Evolutionary conservation across 2,329 filamentous ascomycete species (phyloP), one percentile per base, ranked within the genome.

Genomic region (Fusarium anthophilum): DNA sequence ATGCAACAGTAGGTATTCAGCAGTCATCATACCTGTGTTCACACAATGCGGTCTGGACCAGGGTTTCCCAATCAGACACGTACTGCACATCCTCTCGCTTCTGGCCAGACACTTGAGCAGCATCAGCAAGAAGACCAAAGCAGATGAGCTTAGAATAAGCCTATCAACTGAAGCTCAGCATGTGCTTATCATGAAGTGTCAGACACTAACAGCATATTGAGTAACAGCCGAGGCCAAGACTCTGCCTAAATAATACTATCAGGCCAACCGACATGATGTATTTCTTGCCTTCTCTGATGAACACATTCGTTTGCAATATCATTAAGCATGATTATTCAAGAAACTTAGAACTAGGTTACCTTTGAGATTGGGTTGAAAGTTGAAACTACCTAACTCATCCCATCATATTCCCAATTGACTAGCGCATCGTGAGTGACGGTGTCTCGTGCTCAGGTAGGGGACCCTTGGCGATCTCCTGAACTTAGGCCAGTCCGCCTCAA

Each of bases 401-500:
- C 57, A 72, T 77, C 66, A 73, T 56, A 64, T 75, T 72, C 48
- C 60, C 60, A 53, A 37, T 41, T 32, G 50, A 32, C 68, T 78
- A 77, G 76, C 63, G 64, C 32, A 35, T 35, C 32, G 32, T 35
- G 32, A 53, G 59, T 62, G 62, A 54, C 59, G 57, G 54, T 73
- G 70, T 73, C 70, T 73, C 70, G 70, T 73, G 57, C 57, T 45
- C 45, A 35, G 43, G 70, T 62, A 70, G 66, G 70, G 70, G 67
- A 56, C 70, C 66, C 62, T 74, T 53, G 70, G 37, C 63, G 62
- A 73, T 73, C 70, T 66, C 62, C 67, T 72, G 45, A 70, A 65
- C 66, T 65, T 67, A 39, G 70, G 54, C 66, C 59, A 61, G 43
- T 57, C 70, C 60, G 56, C 56, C 70, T 67, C 65, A 67, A 62